These are phyloP conservation scores for Coemansia guatemalensis DNA, from an alignment of 192 early-diverging fungal species.

Conservation along the genomic window DNA sequence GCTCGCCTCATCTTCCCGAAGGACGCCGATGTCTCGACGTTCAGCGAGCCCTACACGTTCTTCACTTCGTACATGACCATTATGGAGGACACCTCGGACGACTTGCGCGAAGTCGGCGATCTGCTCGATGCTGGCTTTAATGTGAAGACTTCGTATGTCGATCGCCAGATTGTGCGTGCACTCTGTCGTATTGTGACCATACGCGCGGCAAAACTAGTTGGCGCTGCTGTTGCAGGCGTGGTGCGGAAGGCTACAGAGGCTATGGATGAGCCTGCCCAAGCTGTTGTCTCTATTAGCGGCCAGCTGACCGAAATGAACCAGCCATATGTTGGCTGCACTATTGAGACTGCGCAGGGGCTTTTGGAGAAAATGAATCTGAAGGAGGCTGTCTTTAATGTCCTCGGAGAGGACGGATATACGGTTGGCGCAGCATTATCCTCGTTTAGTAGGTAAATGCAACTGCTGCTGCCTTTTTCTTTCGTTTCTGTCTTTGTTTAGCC, in stretches of 20 bases:
- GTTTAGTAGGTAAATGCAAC: conserved; percentile 19
- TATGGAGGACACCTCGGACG: conserved; percentile 66
- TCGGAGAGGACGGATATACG: conserved; percentile 45
- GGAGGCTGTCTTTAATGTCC: conserved; percentile 30
- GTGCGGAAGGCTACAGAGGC: conserved; percentile 27
- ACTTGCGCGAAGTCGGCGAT: conserved; percentile 63
- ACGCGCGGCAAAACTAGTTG: conserved; percentile 80
- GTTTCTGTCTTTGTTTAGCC: not conserved
- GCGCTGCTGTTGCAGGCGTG: conserved; percentile 62
- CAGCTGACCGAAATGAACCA: conserved; percentile 53
- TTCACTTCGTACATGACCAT: conserved; percentile 75
- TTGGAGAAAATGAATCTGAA: not conserved
- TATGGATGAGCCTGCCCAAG: conserved; percentile 8
- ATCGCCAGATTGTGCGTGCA: conserved; percentile 78
- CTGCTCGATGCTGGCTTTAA: conserved; percentile 72
- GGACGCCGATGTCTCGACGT: conserved; percentile 50
- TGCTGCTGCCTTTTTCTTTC: conserved; percentile 2
- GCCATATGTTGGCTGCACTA: conserved; percentile 41
- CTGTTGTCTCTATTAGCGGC: conserved; percentile 40
- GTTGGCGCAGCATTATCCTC: conserved; percentile 36
- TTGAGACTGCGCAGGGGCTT: conserved; percentile 19
- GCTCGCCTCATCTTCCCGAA: conserved; percentile 70
- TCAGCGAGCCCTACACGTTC: conserved; percentile 68
- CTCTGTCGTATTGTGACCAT: conserved; percentile 81
- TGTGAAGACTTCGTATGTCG: conserved; percentile 64